Evolutionary conservation across 352 stramenopile genomes (phyloP), one percentile per base, ranked within the genome.

Genomic region (Hyaloperonospora arabidopsidis): DNA sequence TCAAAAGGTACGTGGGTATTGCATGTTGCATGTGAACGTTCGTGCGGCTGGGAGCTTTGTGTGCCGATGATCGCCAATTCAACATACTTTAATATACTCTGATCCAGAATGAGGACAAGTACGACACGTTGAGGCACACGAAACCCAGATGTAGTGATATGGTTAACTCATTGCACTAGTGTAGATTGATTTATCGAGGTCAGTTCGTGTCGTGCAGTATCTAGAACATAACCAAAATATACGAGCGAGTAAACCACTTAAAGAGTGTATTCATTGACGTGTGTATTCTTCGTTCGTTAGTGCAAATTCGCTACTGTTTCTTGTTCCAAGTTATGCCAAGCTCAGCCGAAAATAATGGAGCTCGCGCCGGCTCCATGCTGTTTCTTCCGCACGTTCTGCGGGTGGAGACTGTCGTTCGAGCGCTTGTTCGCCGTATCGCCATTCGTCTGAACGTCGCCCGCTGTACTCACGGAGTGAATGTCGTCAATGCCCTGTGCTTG

Each of bases 51-150:
- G 25, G 25, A n/a, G 4, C 25, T 4, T 32, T 32, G 25, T 32
- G 25, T 68, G 74, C 68, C 69, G 53, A 72, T 84, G 74, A 84
- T 72, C 58, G 69, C 65, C 65, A 69, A 66, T 70, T 64, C 63
- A 83, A 72, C 32, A 84, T 71, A 84, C 76, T 86, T 84, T 87
- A 84, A 87, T 87, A 87, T 87, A 87, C 76, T 83, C 76, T 79
- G 76, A 87, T 68, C 57, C 60, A 21, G 45, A 70, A 67, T 84
- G 76, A 84, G 72, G 76, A 84, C 64, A 82, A 70, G 29, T 61
- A 65, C 32, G 65, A 59, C 45, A 68, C 43, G 67, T 67, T 81
- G 73, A 84, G 76, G 73, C 72, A 67, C 49, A 57, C 55, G n/a
- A 57, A 65, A 59, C 51, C 45, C 56, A 49, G n/a, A 44, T 2